Conservation (phyloP, 352 stramenopile genomes). For the Phytopythium oedochilum region DNA sequence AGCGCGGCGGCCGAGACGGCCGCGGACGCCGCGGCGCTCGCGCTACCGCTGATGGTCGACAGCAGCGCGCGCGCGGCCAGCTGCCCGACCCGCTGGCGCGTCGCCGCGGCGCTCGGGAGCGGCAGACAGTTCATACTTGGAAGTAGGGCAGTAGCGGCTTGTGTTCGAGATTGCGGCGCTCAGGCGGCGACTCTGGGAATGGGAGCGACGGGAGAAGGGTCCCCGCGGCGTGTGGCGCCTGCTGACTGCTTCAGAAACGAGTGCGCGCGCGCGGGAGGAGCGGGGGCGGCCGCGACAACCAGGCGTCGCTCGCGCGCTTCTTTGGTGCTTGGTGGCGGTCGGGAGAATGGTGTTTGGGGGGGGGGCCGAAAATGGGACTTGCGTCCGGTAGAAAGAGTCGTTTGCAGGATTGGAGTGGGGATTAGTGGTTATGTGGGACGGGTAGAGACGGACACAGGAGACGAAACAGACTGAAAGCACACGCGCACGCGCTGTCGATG, state of each 20-base stretch:
- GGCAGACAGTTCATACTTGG: not conserved
- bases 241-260: not conserved
- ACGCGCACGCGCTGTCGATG: not conserved
- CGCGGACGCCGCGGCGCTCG: not conserved
- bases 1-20: not conserved
- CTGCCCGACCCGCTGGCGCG: not conserved
- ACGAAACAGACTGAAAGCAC: not conserved
- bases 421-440: no score
- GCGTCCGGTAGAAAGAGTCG: not conserved
- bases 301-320: not conserved
- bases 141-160: no score
- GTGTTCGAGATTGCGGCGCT: not conserved
- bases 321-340: slow-evolving; percentile 2
- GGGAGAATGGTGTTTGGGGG: not conserved
- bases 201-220: not conserved
- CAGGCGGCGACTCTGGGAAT: not conserved
- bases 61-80: slow-evolving; percentile 1
- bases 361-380: not conserved
- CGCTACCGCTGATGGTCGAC: slow-evolving; percentile 2
- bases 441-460: not conserved
- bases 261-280: not conserved
- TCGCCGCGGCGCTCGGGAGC: not conserved
- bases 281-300: not conserved
- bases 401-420: no score
- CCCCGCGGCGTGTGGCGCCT: not conserved